Evolutionary conservation across 2,329 filamentous ascomycete species (phyloP).

Genomic region (Sarocladium oryzae): DNA sequence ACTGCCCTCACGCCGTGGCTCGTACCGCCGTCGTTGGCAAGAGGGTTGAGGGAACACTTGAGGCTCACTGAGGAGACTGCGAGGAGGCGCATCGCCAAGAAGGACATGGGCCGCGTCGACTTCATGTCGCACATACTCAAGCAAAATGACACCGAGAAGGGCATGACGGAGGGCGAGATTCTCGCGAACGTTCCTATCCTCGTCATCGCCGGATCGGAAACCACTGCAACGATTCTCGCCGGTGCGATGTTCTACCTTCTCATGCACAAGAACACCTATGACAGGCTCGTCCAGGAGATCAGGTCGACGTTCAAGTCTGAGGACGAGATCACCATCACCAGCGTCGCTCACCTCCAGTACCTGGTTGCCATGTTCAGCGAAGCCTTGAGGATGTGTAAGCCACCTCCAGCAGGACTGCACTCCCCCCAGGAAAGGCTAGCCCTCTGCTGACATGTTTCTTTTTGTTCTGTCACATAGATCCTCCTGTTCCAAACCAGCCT

Average conservation of each 20-base stretch:
- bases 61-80: background rate
- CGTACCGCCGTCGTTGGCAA: background rate
- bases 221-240: conserved; percentile 23
- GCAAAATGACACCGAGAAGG: background rate
- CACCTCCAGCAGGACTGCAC: background rate
- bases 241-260: conserved; percentile 22
- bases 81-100: background rate
- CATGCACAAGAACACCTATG: conserved; percentile 20
- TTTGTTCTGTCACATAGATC: too few species aligned
- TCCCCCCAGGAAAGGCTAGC: too few species aligned
- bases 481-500: background rate
- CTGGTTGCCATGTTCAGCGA: conserved; percentile 34
- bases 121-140: background rate
- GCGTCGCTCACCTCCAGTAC: conserved; percentile 13
- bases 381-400: conserved; percentile 24
- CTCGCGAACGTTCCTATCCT: background rate
- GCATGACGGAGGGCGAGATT: background rate
- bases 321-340: conserved; percentile 12
- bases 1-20: background rate
- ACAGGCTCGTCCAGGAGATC: conserved; percentile 29
- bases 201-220: conserved; percentile 25
- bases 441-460: too few species aligned
- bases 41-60: background rate
- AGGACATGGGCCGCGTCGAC: background rate
- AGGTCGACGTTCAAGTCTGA: conserved; percentile 11